Conservation (phyloP, 176 grass and related monocot species). For the Musa schizocarpa region DNA sequence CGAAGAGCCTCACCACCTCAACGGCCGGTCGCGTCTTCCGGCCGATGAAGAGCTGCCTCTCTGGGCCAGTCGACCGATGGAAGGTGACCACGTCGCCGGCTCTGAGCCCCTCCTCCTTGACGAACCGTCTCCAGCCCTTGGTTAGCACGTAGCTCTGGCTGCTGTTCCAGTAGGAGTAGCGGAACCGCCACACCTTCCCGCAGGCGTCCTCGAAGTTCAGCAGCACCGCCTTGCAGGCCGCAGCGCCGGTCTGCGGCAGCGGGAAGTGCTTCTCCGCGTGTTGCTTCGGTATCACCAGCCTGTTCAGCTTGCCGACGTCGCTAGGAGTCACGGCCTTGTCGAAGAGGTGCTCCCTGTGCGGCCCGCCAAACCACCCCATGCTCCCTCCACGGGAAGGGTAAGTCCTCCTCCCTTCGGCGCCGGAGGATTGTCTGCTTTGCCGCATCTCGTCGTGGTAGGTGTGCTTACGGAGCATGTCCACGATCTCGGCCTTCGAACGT, state of each 20-base stretch:
- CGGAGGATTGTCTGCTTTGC: not conserved
- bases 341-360: constrained; percentile 1
- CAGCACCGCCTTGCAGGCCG: not conserved
- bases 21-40: not conserved
- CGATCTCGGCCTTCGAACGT: constrained; percentile 17
- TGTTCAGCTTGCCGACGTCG: constrained; percentile 19
- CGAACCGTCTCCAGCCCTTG: constrained; percentile 19
- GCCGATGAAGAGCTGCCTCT: constrained; percentile 3
- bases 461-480: constrained; percentile 26
- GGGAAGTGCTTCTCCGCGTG: constrained; percentile 22
- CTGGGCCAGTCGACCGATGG: not conserved
- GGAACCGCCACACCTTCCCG: constrained; percentile 15
- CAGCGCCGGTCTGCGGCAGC: not conserved
- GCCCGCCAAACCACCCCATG: not conserved
- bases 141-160: constrained; percentile 24
- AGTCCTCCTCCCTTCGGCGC: not conserved
- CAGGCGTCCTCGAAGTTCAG: constrained; percentile 8
- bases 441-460: constrained; percentile 19
- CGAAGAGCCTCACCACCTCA: constrained; percentile 1
- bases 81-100: constrained; percentile 13
- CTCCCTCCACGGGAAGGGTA: not conserved
- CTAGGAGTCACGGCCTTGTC: constrained; percentile 13
- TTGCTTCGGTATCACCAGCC: constrained; percentile 15
- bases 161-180: constrained; percentile 21
- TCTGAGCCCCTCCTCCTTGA: constrained; percentile 20